Evolutionary conservation across 148 eudicot genomes (phyloP).

Genomic region (Silene uniflora): DNA sequence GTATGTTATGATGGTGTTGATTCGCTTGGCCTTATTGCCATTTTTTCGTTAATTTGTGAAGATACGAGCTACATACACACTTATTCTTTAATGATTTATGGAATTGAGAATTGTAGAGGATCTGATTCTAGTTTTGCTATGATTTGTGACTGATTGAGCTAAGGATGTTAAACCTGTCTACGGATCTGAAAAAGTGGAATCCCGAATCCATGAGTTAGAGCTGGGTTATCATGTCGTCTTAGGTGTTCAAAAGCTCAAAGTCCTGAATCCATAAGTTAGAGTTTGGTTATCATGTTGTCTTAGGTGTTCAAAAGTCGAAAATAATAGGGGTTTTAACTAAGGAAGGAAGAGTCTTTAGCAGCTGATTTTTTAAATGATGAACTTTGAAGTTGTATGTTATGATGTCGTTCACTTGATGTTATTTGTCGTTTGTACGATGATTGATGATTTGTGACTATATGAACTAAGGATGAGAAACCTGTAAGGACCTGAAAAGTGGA

Average conservation of each 20-base stretch:
- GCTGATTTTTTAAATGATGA: neutral
- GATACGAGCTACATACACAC: neutral
- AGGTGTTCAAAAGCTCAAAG: too few relatives aligned
- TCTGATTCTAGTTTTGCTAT: too few relatives aligned
- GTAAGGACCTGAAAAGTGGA: neutral
- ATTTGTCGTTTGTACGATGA: too few relatives aligned
- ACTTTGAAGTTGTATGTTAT: too few relatives aligned
- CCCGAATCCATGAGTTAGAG: too few relatives aligned
- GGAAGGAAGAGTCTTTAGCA: conserved; percentile 1
- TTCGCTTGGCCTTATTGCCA: neutral
- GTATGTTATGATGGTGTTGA: neutral
- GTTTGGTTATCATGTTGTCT: neutral
- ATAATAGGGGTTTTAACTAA: neutral
- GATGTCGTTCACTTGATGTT: too few relatives aligned
- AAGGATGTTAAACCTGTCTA: neutral
- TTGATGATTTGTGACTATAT: neutral
- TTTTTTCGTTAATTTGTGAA: neutral
- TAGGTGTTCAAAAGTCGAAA: neutral
- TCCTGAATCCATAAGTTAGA: too few relatives aligned
- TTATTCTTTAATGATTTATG: too few relatives aligned
- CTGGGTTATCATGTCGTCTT: too few relatives aligned
- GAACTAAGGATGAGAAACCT: neutral
- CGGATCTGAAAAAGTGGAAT: too few relatives aligned
- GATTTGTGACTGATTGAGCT: neutral
- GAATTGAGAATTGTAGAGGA: too few relatives aligned